Percentiles rank a stretch among this genome's conserved stretches.
Evolutionary conservation across 2,329 filamentous ascomycete species (phyloP).

Genomic region (Xylaria sp.): DNA sequence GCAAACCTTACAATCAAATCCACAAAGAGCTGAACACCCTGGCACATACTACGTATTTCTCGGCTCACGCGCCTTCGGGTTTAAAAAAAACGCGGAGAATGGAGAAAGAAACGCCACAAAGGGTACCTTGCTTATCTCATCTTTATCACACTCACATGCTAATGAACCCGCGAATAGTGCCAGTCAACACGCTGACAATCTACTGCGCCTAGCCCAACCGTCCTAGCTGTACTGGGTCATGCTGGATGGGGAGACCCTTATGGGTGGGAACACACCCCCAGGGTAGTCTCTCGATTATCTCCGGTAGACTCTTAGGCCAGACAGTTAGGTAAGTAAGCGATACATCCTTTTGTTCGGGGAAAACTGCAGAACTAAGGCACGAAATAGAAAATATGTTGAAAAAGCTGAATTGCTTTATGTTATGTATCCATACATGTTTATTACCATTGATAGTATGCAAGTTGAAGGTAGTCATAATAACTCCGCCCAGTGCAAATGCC

Average conservation of each 20-base stretch:
- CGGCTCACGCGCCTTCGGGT: not conserved
- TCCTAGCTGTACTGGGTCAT: too few species aligned
- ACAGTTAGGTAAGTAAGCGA: not conserved
- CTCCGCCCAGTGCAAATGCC: slow-evolving; percentile 29
- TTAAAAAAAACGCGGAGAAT: not conserved
- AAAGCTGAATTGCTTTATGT: not conserved
- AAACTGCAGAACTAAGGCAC: not conserved
- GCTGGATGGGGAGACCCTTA: too few species aligned
- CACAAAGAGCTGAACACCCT: not conserved
- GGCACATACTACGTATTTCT: not conserved
- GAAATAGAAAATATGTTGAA: not conserved
- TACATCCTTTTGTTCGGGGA: not conserved
- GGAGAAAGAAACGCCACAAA: too few species aligned
- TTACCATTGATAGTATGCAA: not conserved
- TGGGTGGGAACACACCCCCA: too few species aligned
- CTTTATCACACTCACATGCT: too few species aligned
- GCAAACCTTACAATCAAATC: not conserved
- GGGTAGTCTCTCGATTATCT: too few species aligned
- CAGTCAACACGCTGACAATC: too few species aligned
- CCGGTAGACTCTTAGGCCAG: too few species aligned
- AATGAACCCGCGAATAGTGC: too few species aligned
- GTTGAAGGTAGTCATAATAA: slow-evolving; percentile 6
- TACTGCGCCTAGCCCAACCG: too few species aligned
- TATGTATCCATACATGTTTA: not conserved
- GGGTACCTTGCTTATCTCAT: too few species aligned